Percentiles rank a stretch among this genome's conserved stretches.
phyloP scores from a whole-genome alignment of 2,329 filamentous ascomycete genomes.

The Arthrobotrys sinensis region DNA sequence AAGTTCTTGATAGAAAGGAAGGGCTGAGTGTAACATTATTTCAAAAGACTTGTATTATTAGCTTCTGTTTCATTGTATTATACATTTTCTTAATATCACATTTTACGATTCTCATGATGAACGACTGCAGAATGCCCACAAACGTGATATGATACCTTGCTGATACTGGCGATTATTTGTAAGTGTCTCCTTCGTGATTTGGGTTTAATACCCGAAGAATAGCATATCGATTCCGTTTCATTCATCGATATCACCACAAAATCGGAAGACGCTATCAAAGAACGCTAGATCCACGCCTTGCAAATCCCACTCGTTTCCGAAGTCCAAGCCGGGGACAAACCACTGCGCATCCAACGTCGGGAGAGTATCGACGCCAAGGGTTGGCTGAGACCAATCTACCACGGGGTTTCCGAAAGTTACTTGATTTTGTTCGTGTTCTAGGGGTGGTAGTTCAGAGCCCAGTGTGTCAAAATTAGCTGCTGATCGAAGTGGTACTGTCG shows the following conservation, averaged over 20 bases:
- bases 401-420: not conserved
- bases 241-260: slow-evolving; percentile 12
- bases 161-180: too few species aligned
- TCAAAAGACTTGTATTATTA: too few species aligned
- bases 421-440: not conserved
- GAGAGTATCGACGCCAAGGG: not conserved
- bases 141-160: too few species aligned
- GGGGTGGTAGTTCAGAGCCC: not conserved
- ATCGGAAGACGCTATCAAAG: slow-evolving; percentile 63
- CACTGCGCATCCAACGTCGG: not conserved
- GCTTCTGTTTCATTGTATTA: too few species aligned
- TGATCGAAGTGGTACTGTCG: too few species aligned
- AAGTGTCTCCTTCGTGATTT: too few species aligned
- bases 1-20: too few species aligned
- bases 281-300: slow-evolving; percentile 67
- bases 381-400: not conserved
- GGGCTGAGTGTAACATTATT: too few species aligned
- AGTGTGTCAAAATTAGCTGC: not conserved
- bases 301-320: slow-evolving; percentile 66
- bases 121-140: too few species aligned
- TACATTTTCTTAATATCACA: too few species aligned
- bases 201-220: too few species aligned
- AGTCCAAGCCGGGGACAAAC: slow-evolving; percentile 3
- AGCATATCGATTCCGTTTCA: not conserved
- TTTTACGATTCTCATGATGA: too few species aligned